Evolutionary conservation across 1,284 basidiomycete species (phyloP), one percentile per base, ranked within the genome.

Genomic region (Malassezia arunalokei): DNA sequence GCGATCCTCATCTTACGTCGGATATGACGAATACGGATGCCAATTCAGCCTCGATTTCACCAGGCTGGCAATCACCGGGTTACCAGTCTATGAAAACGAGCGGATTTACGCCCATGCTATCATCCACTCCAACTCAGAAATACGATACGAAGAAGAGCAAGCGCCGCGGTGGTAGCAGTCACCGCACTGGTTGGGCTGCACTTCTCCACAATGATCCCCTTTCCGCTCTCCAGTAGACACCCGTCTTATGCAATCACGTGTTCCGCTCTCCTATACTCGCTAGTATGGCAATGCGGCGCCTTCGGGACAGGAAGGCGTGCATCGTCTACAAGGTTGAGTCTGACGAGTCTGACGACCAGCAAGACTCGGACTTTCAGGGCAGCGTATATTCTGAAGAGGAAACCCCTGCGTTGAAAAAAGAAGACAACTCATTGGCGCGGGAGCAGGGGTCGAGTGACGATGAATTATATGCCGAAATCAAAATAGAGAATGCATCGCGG

Each of bases 131-230:
- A 35, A 35, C 33, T 35, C 33, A 15, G n/a, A 35, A 35, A 11
- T 11, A 15, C 11, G 33, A 11, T 35, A 11, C 28, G 27, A 24
- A 24, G 20, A 24, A 24, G 20, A 24, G 20, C 20, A 24, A 40
- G 9, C 33, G 33, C 33, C 33, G 33, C 33, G 33, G 33, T 15
- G 33, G 33, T 15, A 11, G 11, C 39, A 20, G 41, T 17, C 11
- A 11, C 20, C 39, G 38, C 38, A 14, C 38, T 20, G 46, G 52
- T 35, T 54, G 52, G 52, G 35, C 47, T 8, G 52, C 52, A n/a
- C 31, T 54, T 20, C 40, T 54, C n/a, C 37, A n/a, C 46, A 45
- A 40, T 31, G 49, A 51, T 39, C 49, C 49, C 3, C 8, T 45
- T 11, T 33, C 42, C 28, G 49, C 41, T 8, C 32, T 40, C 15